Percentiles rank a stretch among this genome's conserved stretches.
phyloP scores from a whole-genome alignment of 2,329 filamentous ascomycete genomes.

The Penicillium sp. region DNA sequence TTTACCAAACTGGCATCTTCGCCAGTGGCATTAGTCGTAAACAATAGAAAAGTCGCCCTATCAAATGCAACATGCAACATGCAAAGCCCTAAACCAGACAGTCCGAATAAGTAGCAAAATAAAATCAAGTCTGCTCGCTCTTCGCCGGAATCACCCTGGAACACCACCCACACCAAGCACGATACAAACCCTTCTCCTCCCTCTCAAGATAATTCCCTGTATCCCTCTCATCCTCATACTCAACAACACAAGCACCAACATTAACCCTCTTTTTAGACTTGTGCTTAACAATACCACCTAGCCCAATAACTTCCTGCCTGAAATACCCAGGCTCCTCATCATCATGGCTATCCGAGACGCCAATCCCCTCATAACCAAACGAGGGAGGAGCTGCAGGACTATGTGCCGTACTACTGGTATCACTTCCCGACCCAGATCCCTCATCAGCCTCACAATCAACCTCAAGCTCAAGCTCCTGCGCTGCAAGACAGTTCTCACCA shows the following conservation, averaged over 20 bases:
- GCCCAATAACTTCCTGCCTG: slow-evolving; percentile 85
- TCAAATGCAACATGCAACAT: not conserved
- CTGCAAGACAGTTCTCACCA: slow-evolving; percentile 72
- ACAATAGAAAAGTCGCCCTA: not conserved
- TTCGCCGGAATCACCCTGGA: slow-evolving; percentile 64
- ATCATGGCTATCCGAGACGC: slow-evolving; percentile 28
- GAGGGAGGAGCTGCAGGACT: slow-evolving; percentile 23
- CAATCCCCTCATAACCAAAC: slow-evolving; percentile 22
- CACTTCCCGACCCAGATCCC: slow-evolving; percentile 19
- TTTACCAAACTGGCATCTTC: not conserved
- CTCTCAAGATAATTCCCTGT: slow-evolving; percentile 65
- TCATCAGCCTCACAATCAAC: slow-evolving; percentile 83
- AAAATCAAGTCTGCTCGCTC: slow-evolving; percentile 11
- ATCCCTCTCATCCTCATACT: slow-evolving; percentile 76
- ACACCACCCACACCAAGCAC: slow-evolving; percentile 95
- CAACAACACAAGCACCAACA: slow-evolving; percentile 80
- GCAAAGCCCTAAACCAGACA: not conserved
- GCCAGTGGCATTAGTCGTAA: not conserved
- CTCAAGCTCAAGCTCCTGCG: slow-evolving; percentile 76
- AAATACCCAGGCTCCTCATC: slow-evolving; percentile 67
- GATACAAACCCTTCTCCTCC: slow-evolving; percentile 66
- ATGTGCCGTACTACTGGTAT: slow-evolving; percentile 20
- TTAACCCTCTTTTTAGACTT: slow-evolving; percentile 80
- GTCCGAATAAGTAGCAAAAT: not conserved
- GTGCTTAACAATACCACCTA: slow-evolving; percentile 83